phyloP scores from a whole-genome alignment of 345 rosid genomes.

The Eucalyptus marginata region DNA sequence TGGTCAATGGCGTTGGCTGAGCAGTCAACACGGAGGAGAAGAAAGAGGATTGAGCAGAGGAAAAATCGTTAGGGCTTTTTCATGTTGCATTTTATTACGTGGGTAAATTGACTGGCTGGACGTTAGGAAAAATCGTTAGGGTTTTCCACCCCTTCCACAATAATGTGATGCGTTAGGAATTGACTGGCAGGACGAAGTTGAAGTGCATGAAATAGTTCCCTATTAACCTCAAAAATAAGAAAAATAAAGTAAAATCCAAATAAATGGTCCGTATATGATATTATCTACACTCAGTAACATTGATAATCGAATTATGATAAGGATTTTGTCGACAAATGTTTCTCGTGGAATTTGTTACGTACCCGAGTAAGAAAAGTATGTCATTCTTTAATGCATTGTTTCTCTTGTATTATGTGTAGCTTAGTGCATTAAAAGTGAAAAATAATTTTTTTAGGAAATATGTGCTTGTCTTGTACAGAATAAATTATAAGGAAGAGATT shows the following conservation, averaged over 20 bases:
- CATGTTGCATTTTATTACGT: background rate
- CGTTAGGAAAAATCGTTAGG: no score
- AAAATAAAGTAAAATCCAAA: background rate
- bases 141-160: background rate
- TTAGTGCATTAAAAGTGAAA: background rate
- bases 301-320: background rate
- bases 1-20: background rate
- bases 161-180: background rate
- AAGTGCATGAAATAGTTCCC: background rate
- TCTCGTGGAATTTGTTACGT: background rate
- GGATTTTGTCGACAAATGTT: background rate
- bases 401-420: background rate
- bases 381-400: background rate
- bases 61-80: background rate
- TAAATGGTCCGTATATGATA: background rate
- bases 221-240: background rate
- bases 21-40: background rate
- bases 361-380: background rate
- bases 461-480: background rate
- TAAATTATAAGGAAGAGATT: background rate
- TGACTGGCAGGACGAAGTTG: background rate
- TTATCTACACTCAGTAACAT: background rate
- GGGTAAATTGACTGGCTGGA: background rate
- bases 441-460: background rate
- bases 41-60: background rate